A percentile compares a stretch with the other conserved stretches of the same genome.
These are phyloP conservation scores for Agaricus subrufescens DNA, from an alignment of 768 basidiomycete genomes.

Conservation along the genomic window DNA sequence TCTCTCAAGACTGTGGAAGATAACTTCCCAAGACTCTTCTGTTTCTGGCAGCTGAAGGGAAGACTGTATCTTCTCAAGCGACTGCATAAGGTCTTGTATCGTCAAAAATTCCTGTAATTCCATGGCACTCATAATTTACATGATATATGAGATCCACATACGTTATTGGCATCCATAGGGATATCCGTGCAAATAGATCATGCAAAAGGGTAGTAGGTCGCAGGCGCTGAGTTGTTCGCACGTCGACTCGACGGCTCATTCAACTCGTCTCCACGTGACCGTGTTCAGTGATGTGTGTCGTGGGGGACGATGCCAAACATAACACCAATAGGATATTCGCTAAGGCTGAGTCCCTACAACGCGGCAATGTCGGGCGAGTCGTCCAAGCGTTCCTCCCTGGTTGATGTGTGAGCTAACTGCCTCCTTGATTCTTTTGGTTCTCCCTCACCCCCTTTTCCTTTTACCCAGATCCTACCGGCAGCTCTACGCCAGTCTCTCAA, in stretches of 20 bases:
- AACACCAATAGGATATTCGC: no score
- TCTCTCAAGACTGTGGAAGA: conserved; percentile 42
- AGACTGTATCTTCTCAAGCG: conserved; percentile 36
- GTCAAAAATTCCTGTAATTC: neutral
- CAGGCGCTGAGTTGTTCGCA: no score
- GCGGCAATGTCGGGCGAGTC: conserved; percentile 11
- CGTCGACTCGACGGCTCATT: no score
- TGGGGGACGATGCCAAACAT: no score
- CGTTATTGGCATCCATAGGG: neutral
- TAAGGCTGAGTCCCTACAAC: neutral
- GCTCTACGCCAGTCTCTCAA: conserved; percentile 48
- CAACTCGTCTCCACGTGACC: neutral
- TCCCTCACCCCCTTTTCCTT: neutral
- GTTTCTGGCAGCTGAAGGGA: conserved; percentile 49
- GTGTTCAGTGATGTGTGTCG: no score
- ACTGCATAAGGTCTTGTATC: conserved; percentile 4
- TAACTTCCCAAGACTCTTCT: conserved; percentile 78
- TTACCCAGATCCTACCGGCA: conserved; percentile 53
- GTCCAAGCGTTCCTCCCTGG: conserved; percentile 12
- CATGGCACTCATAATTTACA: neutral
- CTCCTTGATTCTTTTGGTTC: neutral
- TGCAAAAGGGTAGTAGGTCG: neutral
- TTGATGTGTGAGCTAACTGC: conserved; percentile 13
- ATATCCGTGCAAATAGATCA: neutral
- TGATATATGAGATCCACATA: neutral